Percentiles rank a stretch among this genome's conserved stretches.
phyloP scores from a whole-genome alignment of 805 yeast genomes.

The Hanseniaspora lindneri region DNA sequence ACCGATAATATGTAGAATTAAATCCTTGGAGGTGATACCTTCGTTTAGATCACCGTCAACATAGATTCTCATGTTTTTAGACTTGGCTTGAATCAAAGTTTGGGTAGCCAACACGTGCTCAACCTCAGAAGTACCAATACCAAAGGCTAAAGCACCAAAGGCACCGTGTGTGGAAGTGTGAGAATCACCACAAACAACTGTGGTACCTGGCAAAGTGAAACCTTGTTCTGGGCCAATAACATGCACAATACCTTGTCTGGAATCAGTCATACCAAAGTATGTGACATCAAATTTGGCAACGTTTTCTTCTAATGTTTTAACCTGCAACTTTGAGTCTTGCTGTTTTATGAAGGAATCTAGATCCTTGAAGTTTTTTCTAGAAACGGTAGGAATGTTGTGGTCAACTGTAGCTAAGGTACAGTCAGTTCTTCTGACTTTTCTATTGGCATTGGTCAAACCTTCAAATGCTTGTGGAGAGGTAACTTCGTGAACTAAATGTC shows the following conservation, averaged over 20 bases:
- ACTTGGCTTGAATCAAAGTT: constrained; percentile 84
- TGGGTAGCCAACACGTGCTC: constrained; percentile 98
- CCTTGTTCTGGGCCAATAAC: constrained; percentile 99
- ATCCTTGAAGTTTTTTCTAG: constrained; percentile 66
- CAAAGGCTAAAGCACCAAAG: constrained; percentile 92
- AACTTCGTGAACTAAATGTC: constrained; percentile 96
- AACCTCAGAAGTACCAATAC: constrained; percentile 98
- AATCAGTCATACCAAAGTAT: constrained; percentile 88
- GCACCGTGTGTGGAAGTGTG: constrained; percentile 99
- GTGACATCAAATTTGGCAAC: constrained; percentile 83
- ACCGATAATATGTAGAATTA: constrained; percentile 88
- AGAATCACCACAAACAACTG: constrained; percentile 98
- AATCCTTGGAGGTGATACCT: constrained; percentile 93
- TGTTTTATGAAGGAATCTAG: constrained; percentile 74
- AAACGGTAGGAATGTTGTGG: constrained; percentile 90
- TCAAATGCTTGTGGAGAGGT: constrained; percentile 99
- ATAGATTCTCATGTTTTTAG: constrained; percentile 86
- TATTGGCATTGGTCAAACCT: constrained; percentile 77
- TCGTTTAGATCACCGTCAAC: constrained; percentile 74
- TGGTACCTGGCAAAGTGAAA: constrained; percentile 94
- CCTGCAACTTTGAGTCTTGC: constrained; percentile 86
- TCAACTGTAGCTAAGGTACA: constrained; percentile 92
- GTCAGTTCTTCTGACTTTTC: constrained; percentile 81
- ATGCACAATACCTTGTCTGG: constrained; percentile 95
- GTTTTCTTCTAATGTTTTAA: constrained; percentile 80